Percentiles rank a stretch among this genome's conserved stretches.
phyloP scores from a whole-genome alignment of 768 basidiomycete genomes.

The Termitomyces sp. region DNA sequence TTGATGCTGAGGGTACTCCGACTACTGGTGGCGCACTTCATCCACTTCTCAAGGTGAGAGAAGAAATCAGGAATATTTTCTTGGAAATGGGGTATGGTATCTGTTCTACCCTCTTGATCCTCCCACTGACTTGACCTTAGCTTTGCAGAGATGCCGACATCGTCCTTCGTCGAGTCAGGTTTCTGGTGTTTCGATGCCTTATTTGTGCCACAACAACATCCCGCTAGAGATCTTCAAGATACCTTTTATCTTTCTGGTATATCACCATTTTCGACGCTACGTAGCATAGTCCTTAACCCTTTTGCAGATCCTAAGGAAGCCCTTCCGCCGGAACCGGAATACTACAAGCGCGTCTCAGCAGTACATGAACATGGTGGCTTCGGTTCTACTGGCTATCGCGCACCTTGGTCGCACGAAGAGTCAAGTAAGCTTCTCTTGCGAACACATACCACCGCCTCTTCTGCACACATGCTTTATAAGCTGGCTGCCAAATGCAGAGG shows the following conservation, averaged over 20 bases:
- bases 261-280: slow-evolving; percentile 11
- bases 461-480: slow-evolving; percentile 89
- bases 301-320: slow-evolving; percentile 70
- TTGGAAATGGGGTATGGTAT: slow-evolving; percentile 92
- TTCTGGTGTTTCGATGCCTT: slow-evolving; percentile 99
- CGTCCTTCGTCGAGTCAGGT: slow-evolving; percentile 91
- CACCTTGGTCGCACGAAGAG: slow-evolving; percentile 92
- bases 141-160: slow-evolving; percentile 98
- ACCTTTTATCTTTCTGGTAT: slow-evolving; percentile 96
- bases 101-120: neutral
- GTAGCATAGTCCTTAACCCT: neutral
- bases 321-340: slow-evolving; percentile 69
- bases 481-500: slow-evolving; percentile 81
- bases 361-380: slow-evolving; percentile 86
- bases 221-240: slow-evolving; percentile 95
- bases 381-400: slow-evolving; percentile 94
- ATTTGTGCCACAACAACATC: slow-evolving; percentile 98
- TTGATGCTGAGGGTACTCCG: slow-evolving; percentile 90
- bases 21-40: slow-evolving; percentile 91
- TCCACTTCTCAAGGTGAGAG: slow-evolving; percentile 94
- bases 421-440: slow-evolving; percentile 88
- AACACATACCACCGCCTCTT: slow-evolving; percentile 96
- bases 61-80: slow-evolving; percentile 97
- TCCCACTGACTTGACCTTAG: slow-evolving; percentile 32
- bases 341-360: slow-evolving; percentile 78